Base-by-base conservation (phyloP, 306 rosid genomes). In the Ziziphus jujuba region DNA sequence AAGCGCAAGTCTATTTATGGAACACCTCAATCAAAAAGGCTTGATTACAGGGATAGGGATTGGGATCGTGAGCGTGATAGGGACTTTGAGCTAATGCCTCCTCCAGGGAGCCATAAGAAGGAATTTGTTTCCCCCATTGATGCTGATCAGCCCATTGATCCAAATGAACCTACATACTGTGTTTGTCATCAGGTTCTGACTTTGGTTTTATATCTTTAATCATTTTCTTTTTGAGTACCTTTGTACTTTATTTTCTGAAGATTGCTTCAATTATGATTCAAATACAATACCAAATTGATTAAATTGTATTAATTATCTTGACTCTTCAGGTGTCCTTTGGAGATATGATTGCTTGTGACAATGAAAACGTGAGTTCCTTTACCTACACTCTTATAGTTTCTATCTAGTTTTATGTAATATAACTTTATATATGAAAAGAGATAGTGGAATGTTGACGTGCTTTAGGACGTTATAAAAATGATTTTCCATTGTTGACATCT, bases 1-100 rank as follows among this genome's bases (percentile, higher is more conserved):
- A 93, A 80, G 65, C 97, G 99, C 66, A 88, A 25, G 81, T 9
- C 69, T 33, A 0, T 70, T 14, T 88, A 84, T 75, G 82, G 56
- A 75, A 83, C 96, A 50, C 91, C 97, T 78, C 99, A 83, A 71
- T 50, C 91, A 2, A 93, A 77, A 82, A 93, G 96, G 75, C 64
- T 76, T 61, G 96, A 93, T 63, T 90, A 79, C 65, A 86, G 90
- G 77, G 95, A 92, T 5, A 80, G 98, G 72, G 98, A 92, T 21
- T 92, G 97, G 96, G 98, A 93, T 78, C 79, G 96, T 68, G 97
- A 91, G 64, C 97, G 92, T 55, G 97, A 88, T 77, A 85, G 97
- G 73, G 99, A 93, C 87, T 83, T 90, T 57, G 96, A 93, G 84
- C 86, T 93, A 73, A 93, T 93, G 96, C 96, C 99, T 58, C 97